Conservation (phyloP, 352 stramenopile species). For the Pythium periplocum region DNA sequence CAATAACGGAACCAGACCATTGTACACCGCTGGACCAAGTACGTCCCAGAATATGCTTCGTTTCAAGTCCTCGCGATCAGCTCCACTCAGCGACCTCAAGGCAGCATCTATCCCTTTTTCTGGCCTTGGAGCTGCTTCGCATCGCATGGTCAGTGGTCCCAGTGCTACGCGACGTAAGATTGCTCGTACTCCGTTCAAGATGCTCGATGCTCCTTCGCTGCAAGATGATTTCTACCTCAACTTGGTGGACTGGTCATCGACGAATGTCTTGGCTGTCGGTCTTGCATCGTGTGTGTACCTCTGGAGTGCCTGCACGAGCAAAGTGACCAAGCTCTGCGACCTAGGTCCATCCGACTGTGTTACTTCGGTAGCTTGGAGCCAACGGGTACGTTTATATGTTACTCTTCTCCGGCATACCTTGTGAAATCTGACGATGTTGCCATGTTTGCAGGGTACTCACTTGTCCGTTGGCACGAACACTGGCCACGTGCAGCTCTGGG, state of each 20-base stretch:
- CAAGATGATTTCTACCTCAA: constrained; percentile 99
- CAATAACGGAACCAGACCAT: constrained; percentile 11
- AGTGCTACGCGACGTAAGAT: constrained; percentile 59
- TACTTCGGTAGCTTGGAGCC: constrained; percentile 93
- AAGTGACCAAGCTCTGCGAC: constrained; percentile 94
- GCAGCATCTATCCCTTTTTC: constrained; percentile 36
- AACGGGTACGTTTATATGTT: constrained; percentile 43
- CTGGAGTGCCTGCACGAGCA: constrained; percentile 91
- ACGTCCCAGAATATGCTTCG: constrained; percentile 57
- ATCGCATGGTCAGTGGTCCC: constrained; percentile 15
- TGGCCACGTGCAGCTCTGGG: constrained; percentile 95
- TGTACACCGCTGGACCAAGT: constrained; percentile 23
- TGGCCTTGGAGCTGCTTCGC: constrained; percentile 31
- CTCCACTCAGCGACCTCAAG: constrained; percentile 55
- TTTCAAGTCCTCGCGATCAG: constrained; percentile 63
- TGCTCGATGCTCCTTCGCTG: constrained; percentile 94
- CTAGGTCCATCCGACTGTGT: constrained; percentile 74
- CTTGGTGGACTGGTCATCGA: constrained; percentile 95
- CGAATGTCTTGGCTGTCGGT: constrained; percentile 94
- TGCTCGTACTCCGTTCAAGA: constrained; percentile 93
- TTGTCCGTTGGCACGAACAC: constrained; percentile 92
- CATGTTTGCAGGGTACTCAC: constrained; percentile 64
- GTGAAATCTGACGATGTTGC: no score
- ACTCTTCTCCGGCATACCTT: no score
- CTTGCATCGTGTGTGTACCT: constrained; percentile 93